A percentile compares a stretch with the other conserved stretches of the same genome.
Conservation (phyloP, 2,329 filamentous ascomycete genomes). For the Westerdykella aurantiaca region DNA sequence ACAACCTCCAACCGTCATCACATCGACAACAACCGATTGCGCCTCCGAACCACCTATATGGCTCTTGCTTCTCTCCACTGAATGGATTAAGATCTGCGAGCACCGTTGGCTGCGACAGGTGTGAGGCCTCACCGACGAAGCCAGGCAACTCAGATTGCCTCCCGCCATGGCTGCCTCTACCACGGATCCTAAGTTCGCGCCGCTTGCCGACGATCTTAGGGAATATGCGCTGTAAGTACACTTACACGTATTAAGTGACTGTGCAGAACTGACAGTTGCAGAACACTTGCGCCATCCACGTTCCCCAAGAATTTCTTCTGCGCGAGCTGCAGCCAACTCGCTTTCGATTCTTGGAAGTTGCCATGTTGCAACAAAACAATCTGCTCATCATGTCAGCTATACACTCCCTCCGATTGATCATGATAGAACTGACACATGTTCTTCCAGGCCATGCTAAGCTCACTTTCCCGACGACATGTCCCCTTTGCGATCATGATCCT, state of each 20-base stretch:
- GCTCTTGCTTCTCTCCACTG: slow-evolving; percentile 2
- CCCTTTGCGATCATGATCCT: slow-evolving; percentile 87
- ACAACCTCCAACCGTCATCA: slow-evolving; percentile 4
- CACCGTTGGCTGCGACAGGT: too few relatives aligned
- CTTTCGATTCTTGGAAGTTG: slow-evolving; percentile 82
- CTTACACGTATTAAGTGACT: neutral
- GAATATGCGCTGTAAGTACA: slow-evolving; percentile 26
- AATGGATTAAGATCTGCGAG: slow-evolving; percentile 19
- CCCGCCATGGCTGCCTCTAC: slow-evolving; percentile 24
- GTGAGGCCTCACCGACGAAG: too few relatives aligned
- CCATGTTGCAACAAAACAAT: slow-evolving; percentile 95
- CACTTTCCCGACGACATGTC: slow-evolving; percentile 74
- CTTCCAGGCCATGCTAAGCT: slow-evolving; percentile 25
- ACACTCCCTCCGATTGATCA: neutral
- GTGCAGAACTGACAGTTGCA: slow-evolving; percentile 33
- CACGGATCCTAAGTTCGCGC: slow-evolving; percentile 26
- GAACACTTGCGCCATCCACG: slow-evolving; percentile 71
- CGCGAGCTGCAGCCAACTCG: slow-evolving; percentile 85
- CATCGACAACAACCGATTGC: neutral
- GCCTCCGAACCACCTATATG: neutral
- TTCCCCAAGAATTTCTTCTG: slow-evolving; percentile 96
- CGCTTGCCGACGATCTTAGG: slow-evolving; percentile 30
- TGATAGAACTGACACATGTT: too few relatives aligned
- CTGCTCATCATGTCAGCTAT: slow-evolving; percentile 72
- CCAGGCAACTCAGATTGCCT: too few relatives aligned